Percentiles rank a stretch among this genome's conserved stretches.
Conservation (phyloP, 2,329 filamentous ascomycete genomes). For the Epicoccum sorghinum region DNA sequence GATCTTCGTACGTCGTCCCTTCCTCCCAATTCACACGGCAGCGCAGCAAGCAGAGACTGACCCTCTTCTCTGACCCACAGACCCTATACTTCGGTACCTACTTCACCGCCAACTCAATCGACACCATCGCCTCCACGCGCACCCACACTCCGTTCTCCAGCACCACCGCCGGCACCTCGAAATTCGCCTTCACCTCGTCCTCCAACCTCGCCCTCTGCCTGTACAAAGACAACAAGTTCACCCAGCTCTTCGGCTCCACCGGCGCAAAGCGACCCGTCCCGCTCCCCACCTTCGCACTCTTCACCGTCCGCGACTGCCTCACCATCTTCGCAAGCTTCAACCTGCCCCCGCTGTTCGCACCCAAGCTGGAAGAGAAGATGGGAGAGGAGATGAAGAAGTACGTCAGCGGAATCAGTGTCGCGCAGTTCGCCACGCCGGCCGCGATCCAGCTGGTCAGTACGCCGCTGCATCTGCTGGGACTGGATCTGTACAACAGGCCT, state of each 20-base stretch:
- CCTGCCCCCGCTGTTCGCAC: slow-evolving; percentile 78
- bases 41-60: neutral
- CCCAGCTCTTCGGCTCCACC: slow-evolving; percentile 73
- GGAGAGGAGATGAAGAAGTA: slow-evolving; percentile 58
- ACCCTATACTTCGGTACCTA: slow-evolving; percentile 87
- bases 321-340: slow-evolving; percentile 96
- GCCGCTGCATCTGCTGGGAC: slow-evolving; percentile 80
- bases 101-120: slow-evolving; percentile 83
- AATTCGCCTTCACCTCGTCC: slow-evolving; percentile 80
- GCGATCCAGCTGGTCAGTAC: slow-evolving; percentile 80
- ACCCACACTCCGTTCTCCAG: slow-evolving; percentile 59
- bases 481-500: slow-evolving; percentile 83
- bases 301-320: slow-evolving; percentile 80
- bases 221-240: slow-evolving; percentile 88
- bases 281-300: slow-evolving; percentile 74
- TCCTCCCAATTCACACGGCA: neutral
- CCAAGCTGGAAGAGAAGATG: slow-evolving; percentile 59
- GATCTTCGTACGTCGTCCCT: slow-evolving; percentile 55
- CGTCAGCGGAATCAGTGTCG: slow-evolving; percentile 57
- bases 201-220: slow-evolving; percentile 86
- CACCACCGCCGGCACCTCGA: slow-evolving; percentile 75
- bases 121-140: slow-evolving; percentile 75
- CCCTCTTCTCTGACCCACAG: slow-evolving; percentile 28
- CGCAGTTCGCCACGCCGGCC: slow-evolving; percentile 82
- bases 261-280: slow-evolving; percentile 62